Conservation (phyloP, 2,329 filamentous ascomycete genomes). For the Nakataea oryzae region DNA sequence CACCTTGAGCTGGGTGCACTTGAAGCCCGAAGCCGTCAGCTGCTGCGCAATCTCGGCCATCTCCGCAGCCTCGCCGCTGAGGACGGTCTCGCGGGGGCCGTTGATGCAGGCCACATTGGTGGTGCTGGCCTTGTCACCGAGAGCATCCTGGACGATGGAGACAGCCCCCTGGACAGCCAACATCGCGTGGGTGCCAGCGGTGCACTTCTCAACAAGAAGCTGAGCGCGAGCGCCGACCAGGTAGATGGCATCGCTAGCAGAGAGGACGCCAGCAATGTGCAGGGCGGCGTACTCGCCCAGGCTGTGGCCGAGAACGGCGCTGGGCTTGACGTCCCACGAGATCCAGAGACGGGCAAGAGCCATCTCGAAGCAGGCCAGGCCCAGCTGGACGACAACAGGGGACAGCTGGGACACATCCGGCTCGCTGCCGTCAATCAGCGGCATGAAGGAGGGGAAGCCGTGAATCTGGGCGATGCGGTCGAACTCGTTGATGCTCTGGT, state of each 20-base stretch:
- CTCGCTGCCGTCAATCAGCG: conserved; percentile 35
- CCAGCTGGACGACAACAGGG: conserved; percentile 42
- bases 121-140: conserved; percentile 26
- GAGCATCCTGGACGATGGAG: conserved; percentile 41
- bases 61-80: conserved; percentile 36
- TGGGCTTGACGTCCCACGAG: conserved; percentile 44
- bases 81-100: conserved; percentile 61
- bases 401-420: conserved; percentile 32
- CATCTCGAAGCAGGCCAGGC: conserved; percentile 44
- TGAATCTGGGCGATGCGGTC: conserved; percentile 38
- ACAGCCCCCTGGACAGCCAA: conserved; percentile 35
- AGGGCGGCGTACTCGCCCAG: conserved; percentile 67
- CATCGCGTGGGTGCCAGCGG: conserved; percentile 53
- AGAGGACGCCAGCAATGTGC: conserved; percentile 59
- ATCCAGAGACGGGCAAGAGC: conserved; percentile 44
- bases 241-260: conserved; percentile 60
- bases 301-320: conserved; percentile 49
- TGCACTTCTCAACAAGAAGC: conserved; percentile 55
- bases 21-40: conserved; percentile 22
- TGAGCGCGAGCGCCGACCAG: conserved; percentile 59
- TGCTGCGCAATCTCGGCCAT: conserved; percentile 31
- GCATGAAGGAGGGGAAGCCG: conserved; percentile 45
- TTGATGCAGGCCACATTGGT: conserved; percentile 63
- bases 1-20: conserved; percentile 34
- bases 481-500: conserved; percentile 44